Conservation (phyloP, 352 stramenopile genomes). For the Globisporangium echinulatum region DNA sequence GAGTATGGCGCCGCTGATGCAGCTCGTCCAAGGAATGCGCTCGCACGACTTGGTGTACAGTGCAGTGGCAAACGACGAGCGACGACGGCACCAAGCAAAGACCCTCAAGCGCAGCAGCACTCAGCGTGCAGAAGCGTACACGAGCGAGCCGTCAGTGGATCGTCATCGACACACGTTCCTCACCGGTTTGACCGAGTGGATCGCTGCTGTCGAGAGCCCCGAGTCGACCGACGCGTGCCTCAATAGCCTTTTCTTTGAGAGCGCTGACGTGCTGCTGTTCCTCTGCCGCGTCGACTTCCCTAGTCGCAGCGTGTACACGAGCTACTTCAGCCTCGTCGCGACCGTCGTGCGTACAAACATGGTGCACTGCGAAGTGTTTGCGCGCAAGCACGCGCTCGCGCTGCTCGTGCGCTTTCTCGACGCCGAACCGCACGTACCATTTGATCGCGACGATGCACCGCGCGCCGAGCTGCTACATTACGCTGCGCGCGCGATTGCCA, state of each 20-base stretch:
- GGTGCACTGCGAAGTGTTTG: conserved; percentile 25
- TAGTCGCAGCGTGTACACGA: conserved; percentile 8
- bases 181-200: conserved; percentile 21
- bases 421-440: neutral
- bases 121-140: too few species aligned
- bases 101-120: too few species aligned
- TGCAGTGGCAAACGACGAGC: neutral
- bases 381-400: conserved; percentile 16
- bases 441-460: conserved; percentile 6
- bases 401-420: conserved; percentile 12
- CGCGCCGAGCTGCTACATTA: conserved; percentile 15
- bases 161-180: conserved; percentile 14
- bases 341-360: conserved; percentile 18
- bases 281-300: conserved; percentile 17
- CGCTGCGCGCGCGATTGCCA: conserved; percentile 19
- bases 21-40: conserved; percentile 18
- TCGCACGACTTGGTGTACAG: conserved; percentile 4
- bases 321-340: conserved; percentile 23
- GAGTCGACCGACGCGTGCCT: conserved; percentile 26
- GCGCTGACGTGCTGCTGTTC: conserved; percentile 19
- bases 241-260: conserved; percentile 27
- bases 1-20: conserved; percentile 15
- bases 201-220: conserved; percentile 21
- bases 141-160: too few species aligned
- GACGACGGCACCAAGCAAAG: too few species aligned